A percentile compares a stretch with the other conserved stretches of the same genome.
Conservation (phyloP, 345 rosid genomes). For the Microcos paniculata region DNA sequence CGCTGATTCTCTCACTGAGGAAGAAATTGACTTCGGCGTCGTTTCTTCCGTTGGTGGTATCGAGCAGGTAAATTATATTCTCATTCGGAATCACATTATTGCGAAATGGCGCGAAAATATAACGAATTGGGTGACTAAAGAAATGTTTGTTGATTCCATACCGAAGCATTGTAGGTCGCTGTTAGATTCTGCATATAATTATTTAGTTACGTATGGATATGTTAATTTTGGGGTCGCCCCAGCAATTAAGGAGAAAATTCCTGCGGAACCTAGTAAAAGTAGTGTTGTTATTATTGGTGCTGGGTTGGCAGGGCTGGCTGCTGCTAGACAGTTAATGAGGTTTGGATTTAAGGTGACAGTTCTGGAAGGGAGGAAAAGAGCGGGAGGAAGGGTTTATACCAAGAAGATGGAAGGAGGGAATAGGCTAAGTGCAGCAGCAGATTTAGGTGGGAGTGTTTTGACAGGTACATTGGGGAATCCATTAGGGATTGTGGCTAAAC, state of each 20-base stretch:
- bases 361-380: conserved; percentile 97
- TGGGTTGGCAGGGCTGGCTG: conserved; percentile 86
- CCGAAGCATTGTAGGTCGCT: conserved; percentile 69
- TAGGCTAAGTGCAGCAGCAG: conserved; percentile 73
- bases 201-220: conserved; percentile 74
- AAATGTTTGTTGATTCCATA: conserved; percentile 61
- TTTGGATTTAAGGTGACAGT: conserved; percentile 88
- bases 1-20: conserved; percentile 85
- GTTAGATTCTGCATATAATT: conserved; percentile 76
- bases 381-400: conserved; percentile 93
- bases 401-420: conserved; percentile 91
- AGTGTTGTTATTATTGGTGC: conserved; percentile 81
- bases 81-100: conserved; percentile 84
- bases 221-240: conserved; percentile 87
- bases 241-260: conserved; percentile 64
- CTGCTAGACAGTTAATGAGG: conserved; percentile 85
- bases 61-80: conserved; percentile 94
- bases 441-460: conserved; percentile 96
- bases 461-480: conserved; percentile 97
- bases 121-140: conserved; percentile 70
- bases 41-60: conserved; percentile 80
- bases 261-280: conserved; percentile 48
- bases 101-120: conserved; percentile 83
- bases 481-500: conserved; percentile 81
- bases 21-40: conserved; percentile 84